A percentile compares a stretch with the other conserved stretches of the same genome.
phyloP scores from a whole-genome alignment of 805 yeast species.

The Kluyveromyces dobzhanskii region DNA sequence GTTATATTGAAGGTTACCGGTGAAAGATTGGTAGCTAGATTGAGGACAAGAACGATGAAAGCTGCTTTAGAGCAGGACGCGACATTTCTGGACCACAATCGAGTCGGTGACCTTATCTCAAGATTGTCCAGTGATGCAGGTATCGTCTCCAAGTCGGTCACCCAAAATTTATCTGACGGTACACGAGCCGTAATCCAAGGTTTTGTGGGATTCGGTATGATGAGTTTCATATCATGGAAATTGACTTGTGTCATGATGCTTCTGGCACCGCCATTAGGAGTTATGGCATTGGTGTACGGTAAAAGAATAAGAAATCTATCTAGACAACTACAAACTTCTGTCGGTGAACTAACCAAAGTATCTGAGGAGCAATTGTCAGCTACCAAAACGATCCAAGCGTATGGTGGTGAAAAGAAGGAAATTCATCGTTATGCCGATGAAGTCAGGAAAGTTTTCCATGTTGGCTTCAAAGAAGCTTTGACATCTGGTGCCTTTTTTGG shows the following conservation, averaged over 20 bases:
- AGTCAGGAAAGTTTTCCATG: slow-evolving; percentile 53
- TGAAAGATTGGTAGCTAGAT: slow-evolving; percentile 76
- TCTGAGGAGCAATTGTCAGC: slow-evolving; percentile 88
- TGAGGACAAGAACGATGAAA: slow-evolving; percentile 68
- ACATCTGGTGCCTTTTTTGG: slow-evolving; percentile 72
- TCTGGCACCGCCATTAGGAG: slow-evolving; percentile 74
- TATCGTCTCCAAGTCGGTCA: slow-evolving; percentile 74
- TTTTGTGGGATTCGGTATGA: slow-evolving; percentile 81
- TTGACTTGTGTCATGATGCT: slow-evolving; percentile 74
- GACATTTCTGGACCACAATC: slow-evolving; percentile 78
- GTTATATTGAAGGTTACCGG: slow-evolving; percentile 70
- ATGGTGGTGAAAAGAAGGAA: slow-evolving; percentile 76
- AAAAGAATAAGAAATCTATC: slow-evolving; percentile 66
- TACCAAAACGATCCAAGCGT: slow-evolving; percentile 79
- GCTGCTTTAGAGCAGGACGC: slow-evolving; percentile 80
- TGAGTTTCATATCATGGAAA: slow-evolving; percentile 78
- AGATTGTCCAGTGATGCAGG: slow-evolving; percentile 84
- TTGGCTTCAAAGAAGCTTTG: slow-evolving; percentile 73
- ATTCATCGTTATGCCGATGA: slow-evolving; percentile 66
- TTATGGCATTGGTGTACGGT: slow-evolving; percentile 79
- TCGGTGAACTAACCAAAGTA: slow-evolving; percentile 81
- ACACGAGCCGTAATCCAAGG: slow-evolving; percentile 76
- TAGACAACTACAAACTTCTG: slow-evolving; percentile 67
- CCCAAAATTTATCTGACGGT: slow-evolving; percentile 91
- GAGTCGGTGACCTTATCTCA: slow-evolving; percentile 88